Conservation (phyloP, 441 rosid species). For the Melastoma candidum region DNA sequence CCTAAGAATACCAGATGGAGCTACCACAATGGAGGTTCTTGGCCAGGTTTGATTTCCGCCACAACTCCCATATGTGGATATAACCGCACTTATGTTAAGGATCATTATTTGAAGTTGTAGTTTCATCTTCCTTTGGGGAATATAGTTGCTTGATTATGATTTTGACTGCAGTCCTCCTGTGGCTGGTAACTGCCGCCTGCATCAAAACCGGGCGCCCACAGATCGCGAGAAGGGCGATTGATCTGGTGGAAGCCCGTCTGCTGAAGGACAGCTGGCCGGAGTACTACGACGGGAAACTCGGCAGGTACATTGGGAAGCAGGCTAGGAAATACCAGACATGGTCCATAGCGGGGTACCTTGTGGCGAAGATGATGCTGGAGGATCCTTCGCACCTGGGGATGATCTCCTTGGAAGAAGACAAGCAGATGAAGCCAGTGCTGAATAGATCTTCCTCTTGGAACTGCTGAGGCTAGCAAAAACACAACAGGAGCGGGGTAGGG, state of each 20-base stretch:
- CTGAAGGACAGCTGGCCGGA: slow-evolving; percentile 20
- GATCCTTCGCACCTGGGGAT: slow-evolving; percentile 22
- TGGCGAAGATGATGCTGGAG: slow-evolving; percentile 20
- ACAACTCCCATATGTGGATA: not conserved
- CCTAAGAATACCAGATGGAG: slow-evolving; percentile 23
- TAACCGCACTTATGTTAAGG: not conserved
- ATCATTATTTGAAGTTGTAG: not conserved
- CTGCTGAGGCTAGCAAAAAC: slow-evolving; percentile 4
- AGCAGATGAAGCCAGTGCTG: slow-evolving; percentile 17
- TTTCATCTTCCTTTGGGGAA: not conserved
- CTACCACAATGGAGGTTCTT: slow-evolving; percentile 22
- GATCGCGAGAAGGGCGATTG: slow-evolving; percentile 16
- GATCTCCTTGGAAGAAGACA: slow-evolving; percentile 21
- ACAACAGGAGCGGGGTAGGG: too few species aligned
- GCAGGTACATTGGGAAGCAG: slow-evolving; percentile 17
- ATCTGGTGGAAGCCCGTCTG: slow-evolving; percentile 15
- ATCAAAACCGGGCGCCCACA: slow-evolving; percentile 20
- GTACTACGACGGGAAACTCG: slow-evolving; percentile 17
- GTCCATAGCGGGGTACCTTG: slow-evolving; percentile 18
- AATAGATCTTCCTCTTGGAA: slow-evolving; percentile 19
- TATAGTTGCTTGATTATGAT: not conserved
- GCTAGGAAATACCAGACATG: slow-evolving; percentile 20
- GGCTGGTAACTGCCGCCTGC: slow-evolving; percentile 18
- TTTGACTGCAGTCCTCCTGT: slow-evolving; percentile 14
- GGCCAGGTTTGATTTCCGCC: slow-evolving; percentile 14